These are phyloP conservation scores for Trichophaea hybrida DNA, from an alignment of 2,329 filamentous ascomycete genomes.

Conservation along the genomic window DNA sequence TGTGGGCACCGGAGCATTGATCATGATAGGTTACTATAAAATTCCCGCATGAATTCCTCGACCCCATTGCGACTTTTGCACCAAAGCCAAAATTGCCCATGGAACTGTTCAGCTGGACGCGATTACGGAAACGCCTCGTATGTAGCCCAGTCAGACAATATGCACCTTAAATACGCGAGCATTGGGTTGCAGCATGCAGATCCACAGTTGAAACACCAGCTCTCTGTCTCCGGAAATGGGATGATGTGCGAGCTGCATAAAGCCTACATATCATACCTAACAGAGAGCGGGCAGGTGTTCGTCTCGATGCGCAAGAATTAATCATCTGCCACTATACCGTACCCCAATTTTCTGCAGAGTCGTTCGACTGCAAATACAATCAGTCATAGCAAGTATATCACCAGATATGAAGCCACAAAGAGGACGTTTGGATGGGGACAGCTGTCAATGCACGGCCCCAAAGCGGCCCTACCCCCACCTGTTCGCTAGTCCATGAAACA, in stretches of 20 bases:
- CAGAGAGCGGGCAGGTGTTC: background rate
- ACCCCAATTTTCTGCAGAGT: background rate
- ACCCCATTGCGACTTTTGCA: too few species aligned
- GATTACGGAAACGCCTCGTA: too few species aligned
- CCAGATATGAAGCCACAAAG: background rate
- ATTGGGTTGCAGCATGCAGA: background rate
- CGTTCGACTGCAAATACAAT: background rate
- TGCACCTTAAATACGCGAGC: background rate
- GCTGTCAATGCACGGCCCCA: background rate
- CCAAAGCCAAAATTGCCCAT: too few species aligned
- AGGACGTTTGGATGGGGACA: background rate
- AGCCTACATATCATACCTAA: background rate
- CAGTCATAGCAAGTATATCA: background rate
- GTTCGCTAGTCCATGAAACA: background rate
- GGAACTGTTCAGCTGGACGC: too few species aligned
- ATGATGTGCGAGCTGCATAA: background rate
- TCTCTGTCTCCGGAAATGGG: background rate
- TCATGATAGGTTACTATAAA: too few species aligned
- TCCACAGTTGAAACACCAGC: background rate
- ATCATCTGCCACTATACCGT: background rate
- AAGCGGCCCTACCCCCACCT: background rate
- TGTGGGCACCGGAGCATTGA: too few species aligned
- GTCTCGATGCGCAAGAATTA: background rate
- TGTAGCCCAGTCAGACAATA: background rate
- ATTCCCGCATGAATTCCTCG: too few species aligned